Base-by-base conservation (phyloP, 2,329 filamentous ascomycete genomes). In the Ceratocystis ficicola region DNA sequence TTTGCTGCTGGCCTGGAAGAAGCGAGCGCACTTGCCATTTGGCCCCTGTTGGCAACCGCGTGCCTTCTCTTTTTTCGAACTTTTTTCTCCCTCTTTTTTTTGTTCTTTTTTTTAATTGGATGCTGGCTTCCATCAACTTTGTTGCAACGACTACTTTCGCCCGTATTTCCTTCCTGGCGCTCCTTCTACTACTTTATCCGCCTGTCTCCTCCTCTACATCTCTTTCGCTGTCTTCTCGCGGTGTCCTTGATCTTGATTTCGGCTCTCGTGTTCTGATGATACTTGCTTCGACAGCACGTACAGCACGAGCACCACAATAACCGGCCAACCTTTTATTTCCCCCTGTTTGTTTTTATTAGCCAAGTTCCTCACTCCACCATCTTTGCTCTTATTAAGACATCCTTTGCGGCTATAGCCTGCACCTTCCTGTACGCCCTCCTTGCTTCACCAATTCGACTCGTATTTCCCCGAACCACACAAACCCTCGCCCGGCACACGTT, bases 111-210 rank as follows among this genome's bases (percentile, higher is more conserved):
- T 28, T 32, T 25, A 7, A 59, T 59, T 59, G 55, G 55, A 59
- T 36, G 55, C 55, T 36, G 55, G 55, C 55, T 36, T 59, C 55
- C 10, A 57, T 7, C 55, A 59, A 32, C 55, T 59, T 36, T 59
- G 28, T 36, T 59, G 55, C 55, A 59, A 59, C 55, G 8, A 59
- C 55, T 36, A 65, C 57, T 66, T 66, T 66, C 46, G 64, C 55
- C 15, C 55, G 55, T 59, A 59, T 32, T 59, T 4, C 22, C 8
- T 66, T 28, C 30, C 22, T 30, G 52, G 46, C 64, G 44, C 60
- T 57, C 64, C 52, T 65, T 46, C 36, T 46, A 44, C 64, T 50
- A 44, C 64, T 50, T 59, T 59, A 32, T 30, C 28, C 7, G 28
- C 28, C 28, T 12, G 36, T 4, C 10, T 41, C 36, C 36, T 41